Conservation (phyloP, 129 eudicot genomes). For the Escallonia herrerae region DNA sequence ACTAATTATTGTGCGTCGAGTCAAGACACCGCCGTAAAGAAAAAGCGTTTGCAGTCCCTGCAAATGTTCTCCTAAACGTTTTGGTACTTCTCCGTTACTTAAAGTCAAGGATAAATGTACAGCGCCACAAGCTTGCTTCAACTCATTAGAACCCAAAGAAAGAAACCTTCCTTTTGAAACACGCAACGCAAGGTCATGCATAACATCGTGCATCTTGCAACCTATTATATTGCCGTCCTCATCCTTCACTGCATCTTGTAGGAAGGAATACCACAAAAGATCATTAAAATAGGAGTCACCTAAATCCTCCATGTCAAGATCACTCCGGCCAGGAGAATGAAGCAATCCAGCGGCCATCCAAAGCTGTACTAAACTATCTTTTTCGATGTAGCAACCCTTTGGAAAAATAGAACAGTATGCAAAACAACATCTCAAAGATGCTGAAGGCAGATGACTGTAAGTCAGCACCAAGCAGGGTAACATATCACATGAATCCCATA, state of each 20-base stretch:
- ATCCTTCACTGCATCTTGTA: not conserved
- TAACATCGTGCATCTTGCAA: not conserved
- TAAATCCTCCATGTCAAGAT: not conserved
- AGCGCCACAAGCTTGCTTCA: too few relatives aligned
- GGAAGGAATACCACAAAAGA: not conserved
- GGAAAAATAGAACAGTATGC: not conserved
- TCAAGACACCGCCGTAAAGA: not conserved
- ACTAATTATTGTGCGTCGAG: not conserved
- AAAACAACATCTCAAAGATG: not conserved
- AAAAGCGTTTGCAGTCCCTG: too few relatives aligned
- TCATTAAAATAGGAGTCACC: not conserved
- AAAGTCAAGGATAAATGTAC: too few relatives aligned
- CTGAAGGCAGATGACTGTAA: not conserved
- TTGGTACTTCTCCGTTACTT: too few relatives aligned
- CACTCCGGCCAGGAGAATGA: not conserved
- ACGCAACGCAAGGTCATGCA: not conserved
- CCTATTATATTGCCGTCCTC: not conserved
- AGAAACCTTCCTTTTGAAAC: not conserved
- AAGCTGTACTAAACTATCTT: not conserved
- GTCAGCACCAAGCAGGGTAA: not conserved
- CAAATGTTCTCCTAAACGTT: too few relatives aligned
- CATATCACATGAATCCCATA: not conserved
- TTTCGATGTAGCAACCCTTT: not conserved
- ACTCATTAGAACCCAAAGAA: too few relatives aligned
- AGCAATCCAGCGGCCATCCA: constrained; percentile 13